These are phyloP conservation scores for Aspergillus alliaceus DNA, from an alignment of 2,329 filamentous ascomycete genomes.

Conservation along the genomic window DNA sequence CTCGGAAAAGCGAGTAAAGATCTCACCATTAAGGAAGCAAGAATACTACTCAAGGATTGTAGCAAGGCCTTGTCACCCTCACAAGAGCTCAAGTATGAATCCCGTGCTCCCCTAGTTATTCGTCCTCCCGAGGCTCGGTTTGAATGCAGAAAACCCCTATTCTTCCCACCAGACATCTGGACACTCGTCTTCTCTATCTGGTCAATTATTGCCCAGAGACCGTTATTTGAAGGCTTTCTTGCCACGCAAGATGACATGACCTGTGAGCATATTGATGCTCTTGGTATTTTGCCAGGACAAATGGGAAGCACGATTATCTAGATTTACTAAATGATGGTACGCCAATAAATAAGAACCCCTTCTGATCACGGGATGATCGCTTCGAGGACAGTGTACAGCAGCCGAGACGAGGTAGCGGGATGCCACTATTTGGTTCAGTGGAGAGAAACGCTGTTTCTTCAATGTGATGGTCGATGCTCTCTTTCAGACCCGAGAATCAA, in stretches of 20 bases:
- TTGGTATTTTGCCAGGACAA: conserved; percentile 30
- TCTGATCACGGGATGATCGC: conserved; percentile 17
- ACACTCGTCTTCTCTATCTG: conserved; percentile 41
- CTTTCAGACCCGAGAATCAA: conserved; percentile 26
- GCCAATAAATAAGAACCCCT: neutral
- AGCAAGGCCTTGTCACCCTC: conserved; percentile 35
- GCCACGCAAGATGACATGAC: conserved; percentile 30
- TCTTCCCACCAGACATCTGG: conserved; percentile 42
- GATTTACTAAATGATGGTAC: conserved; percentile 29
- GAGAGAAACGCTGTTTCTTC: conserved; percentile 27
- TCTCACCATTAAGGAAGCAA: conserved; percentile 27
- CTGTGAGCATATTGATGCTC: conserved; percentile 31
- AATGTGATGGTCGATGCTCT: conserved; percentile 29
- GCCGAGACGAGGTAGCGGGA: conserved; percentile 23
- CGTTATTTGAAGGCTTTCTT: conserved; percentile 30
- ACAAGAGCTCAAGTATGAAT: conserved; percentile 23
- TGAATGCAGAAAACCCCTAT: conserved; percentile 33
- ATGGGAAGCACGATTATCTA: conserved; percentile 23
- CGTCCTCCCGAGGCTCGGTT: conserved; percentile 40
- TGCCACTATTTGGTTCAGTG: conserved; percentile 19
- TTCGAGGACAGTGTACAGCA: conserved; percentile 30
- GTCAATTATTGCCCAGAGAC: conserved; percentile 31
- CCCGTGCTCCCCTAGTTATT: conserved; percentile 29
- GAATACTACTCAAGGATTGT: conserved; percentile 36
- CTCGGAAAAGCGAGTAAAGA: conserved; percentile 34